Percentiles rank a stretch among this genome's conserved stretches.
Conservation (phyloP, 768 basidiomycete genomes). For the Tricholoma terreum region DNA sequence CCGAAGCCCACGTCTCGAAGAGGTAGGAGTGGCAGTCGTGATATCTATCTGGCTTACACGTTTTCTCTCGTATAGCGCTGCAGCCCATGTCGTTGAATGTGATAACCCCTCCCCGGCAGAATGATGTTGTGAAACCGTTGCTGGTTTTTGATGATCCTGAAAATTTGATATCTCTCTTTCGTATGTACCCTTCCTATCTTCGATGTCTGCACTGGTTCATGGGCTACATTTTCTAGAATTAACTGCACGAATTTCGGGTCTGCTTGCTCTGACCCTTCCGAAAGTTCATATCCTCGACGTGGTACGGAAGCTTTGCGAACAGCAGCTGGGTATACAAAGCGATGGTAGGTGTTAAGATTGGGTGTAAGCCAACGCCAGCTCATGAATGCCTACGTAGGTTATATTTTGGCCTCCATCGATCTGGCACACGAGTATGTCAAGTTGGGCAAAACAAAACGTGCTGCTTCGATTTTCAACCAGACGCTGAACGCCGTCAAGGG, state of each 20-base stretch:
- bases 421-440: conserved; percentile 78
- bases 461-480: conserved; percentile 61
- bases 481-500: conserved; percentile 44
- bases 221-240: conserved; percentile 39
- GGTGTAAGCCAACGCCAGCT: not conserved
- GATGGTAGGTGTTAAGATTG: conserved; percentile 41
- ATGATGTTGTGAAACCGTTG: conserved; percentile 12
- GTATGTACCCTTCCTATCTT: conserved; percentile 34
- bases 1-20: conserved; percentile 40
- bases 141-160: conserved; percentile 38
- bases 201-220: conserved; percentile 1
- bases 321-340: conserved; percentile 35
- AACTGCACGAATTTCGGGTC: conserved; percentile 58
- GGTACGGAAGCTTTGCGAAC: conserved; percentile 58
- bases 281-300: conserved; percentile 68
- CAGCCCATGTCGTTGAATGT: conserved; percentile 29
- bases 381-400: conserved; percentile 39
- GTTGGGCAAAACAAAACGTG: conserved; percentile 72
- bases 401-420: conserved; percentile 59
- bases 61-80: conserved; percentile 18
- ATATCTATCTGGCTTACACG: conserved; percentile 1
- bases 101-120: conserved; percentile 24
- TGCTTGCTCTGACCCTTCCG: conserved; percentile 62
- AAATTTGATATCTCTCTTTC: conserved; percentile 46
- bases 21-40: conserved; percentile 18